Evolutionary conservation across 768 basidiomycete species (phyloP), one percentile per base, ranked within the genome.

Genomic region (Rhizopogon sp.): DNA sequence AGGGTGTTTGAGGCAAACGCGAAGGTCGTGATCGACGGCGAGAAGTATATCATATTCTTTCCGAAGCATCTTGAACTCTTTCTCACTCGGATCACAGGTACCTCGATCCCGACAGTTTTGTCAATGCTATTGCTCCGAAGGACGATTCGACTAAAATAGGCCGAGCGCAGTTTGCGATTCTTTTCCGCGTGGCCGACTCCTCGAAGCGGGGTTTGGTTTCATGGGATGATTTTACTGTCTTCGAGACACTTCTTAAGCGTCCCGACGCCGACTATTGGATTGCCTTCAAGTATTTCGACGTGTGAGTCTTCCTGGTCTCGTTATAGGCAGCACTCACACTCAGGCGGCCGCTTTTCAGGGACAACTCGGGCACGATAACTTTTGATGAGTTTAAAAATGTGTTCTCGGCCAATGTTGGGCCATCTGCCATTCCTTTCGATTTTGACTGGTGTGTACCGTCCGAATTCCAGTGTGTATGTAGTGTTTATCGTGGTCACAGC

Each of bases 231-330:
- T 99, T 97, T 62, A 86, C 85, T 6, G 87, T 96, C 58, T 99
- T 99, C 67, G 89, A 98, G 76, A 95, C 93, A 16, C 74, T 91
- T 59, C 74, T 96, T 64, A 93, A 98, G 76, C 80, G 90, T 60
- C 92, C 96, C 17, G 96, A 98, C 70, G 96, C 96, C 31, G 94
- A 98, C 69, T 95, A 96, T 71, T 92, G 89, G 81, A 94, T 95
- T 71, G 93, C 94, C 17, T 96, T 96, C 77, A 87, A 90, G 68
- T 95, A 91, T 67, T 97, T 96, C 70, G 94, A 97, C 70, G 88
- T 88, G 93, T 94, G 73, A 67, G 90, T 80, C 9, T 52, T 29
- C 31, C n/a, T 5, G 9, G 31, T 43, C 43, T 56, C 40, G 28
- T 43, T n/a, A 33, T 37, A 39, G 4, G 9, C 35, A 33, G 8